Conservation (phyloP, 116 monocot species). For the Posidonia oceanica region DNA sequence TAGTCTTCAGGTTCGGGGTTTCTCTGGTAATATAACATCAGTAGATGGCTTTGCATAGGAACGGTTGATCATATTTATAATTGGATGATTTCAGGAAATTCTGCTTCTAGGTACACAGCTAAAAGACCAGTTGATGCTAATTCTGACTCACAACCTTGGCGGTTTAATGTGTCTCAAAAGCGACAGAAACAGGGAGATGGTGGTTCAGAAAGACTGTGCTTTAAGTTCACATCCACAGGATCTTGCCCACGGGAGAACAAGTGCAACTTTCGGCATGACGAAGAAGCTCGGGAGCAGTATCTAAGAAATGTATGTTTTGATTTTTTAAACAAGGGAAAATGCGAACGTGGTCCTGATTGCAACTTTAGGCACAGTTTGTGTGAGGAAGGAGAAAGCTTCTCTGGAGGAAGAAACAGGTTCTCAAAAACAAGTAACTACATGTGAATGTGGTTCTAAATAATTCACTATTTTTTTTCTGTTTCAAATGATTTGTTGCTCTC, state of each 20-base stretch:
- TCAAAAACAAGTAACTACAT: neutral
- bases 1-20: too few species aligned
- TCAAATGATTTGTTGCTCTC: too few species aligned
- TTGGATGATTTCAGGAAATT: too few species aligned
- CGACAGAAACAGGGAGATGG: slow-evolving; percentile 37
- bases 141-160: slow-evolving; percentile 63
- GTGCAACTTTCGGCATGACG: slow-evolving; percentile 73
- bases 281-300: slow-evolving; percentile 57
- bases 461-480: too few species aligned
- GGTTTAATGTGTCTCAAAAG: slow-evolving; percentile 70
- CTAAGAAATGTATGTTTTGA: slow-evolving; percentile 96
- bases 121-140: slow-evolving; percentile 33
- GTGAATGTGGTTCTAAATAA: neutral
- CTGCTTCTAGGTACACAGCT: slow-evolving; percentile 19
- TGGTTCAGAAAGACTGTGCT: slow-evolving; percentile 49
- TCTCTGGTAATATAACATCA: too few species aligned
- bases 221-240: slow-evolving; percentile 79
- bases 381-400: slow-evolving; percentile 36
- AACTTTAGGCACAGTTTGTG: slow-evolving; percentile 54
- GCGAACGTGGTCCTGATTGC: slow-evolving; percentile 80
- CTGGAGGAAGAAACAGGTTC: slow-evolving; percentile 11
- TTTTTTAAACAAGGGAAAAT: slow-evolving; percentile 94
- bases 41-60: too few species aligned
- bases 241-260: slow-evolving; percentile 56
- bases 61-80: too few species aligned